Conservation (phyloP, 164 flowering plant genomes). For the Vitis vinifera region DNA sequence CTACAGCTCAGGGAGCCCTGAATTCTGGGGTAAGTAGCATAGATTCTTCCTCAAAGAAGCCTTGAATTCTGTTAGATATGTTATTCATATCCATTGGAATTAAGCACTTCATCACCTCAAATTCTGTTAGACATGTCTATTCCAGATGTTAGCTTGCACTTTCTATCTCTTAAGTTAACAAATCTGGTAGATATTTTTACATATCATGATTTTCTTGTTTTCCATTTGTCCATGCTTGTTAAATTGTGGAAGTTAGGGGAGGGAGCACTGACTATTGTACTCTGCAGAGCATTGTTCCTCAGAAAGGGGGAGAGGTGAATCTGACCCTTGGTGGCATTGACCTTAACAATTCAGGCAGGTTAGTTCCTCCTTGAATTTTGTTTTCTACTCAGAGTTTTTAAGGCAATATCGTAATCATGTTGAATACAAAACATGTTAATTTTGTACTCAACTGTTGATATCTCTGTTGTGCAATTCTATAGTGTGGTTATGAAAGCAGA, state of each 20-base stretch:
- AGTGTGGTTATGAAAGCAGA: constrained; percentile 90
- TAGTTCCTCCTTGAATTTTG: constrained; percentile 28
- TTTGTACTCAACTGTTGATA: constrained; percentile 2
- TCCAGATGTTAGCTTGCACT: no score
- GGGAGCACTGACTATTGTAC: constrained; percentile 7
- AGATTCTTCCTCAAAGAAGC: no score
- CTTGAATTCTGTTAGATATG: no score
- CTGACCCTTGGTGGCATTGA: constrained; percentile 97
- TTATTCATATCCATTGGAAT: no score
- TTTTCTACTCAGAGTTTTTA: background rate
- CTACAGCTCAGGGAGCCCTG: no score
- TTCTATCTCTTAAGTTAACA: no score
- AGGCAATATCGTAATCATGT: background rate
- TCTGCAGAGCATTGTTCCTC: constrained; percentile 73
- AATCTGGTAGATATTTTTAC: no score
- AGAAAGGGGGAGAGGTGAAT: constrained; percentile 80
- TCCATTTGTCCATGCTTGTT: background rate
- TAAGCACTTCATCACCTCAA: no score
- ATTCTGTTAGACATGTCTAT: no score
- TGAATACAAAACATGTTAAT: no score
- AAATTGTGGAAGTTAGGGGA: background rate
- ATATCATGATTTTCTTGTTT: background rate
- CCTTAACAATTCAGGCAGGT: constrained; percentile 99
- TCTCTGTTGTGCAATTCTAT: constrained; percentile 13
- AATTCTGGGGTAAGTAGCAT: no score